Evolutionary conservation across 2,329 filamentous ascomycete genomes (phyloP), one percentile per base, ranked within the genome.

Genomic region (Colletotrichum sp.): DNA sequence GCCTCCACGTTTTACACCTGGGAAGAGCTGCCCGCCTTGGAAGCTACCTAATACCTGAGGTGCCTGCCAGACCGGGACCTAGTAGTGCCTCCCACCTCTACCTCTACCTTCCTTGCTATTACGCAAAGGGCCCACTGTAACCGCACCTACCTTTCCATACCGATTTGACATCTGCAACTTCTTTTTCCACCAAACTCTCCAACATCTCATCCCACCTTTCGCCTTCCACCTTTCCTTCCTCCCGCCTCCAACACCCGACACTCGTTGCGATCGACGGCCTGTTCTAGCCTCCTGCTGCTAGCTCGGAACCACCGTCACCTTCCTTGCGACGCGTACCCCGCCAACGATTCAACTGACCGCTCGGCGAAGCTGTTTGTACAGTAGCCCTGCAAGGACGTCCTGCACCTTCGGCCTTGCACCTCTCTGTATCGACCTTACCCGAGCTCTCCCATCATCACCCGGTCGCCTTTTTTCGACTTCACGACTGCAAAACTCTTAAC

Each of bases 371-470:
- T 85, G 79, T 82, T 70, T 82, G 71, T 64, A 73, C 74, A 52
- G 64, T 28, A 26, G 44, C 63, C 59, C 65, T 69, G 74, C 79
- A 77, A 80, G 81, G 84, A 81, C 84, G 85, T 83, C 84, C 84
- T 87, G 85, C 85, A 87, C 85, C 80, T 52, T 52, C 83, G 83
- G 82, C 82, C 82, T 82, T 76, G 82, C 79, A 83, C 79, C 78
- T 77, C 78, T 76, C 78, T 76, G 64, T 74, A 69, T 60, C 74
- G 73, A 34, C 36, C 78, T 72, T 72, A 68, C 72, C 78, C 70
- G 75, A 69, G 73, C 70, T 77, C 67, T 69, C 44, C 36, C 52
- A 70, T 68, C 68, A 57, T 66, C 52, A 7, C 62, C 72, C 68
- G 62, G 62, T 49, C 26, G 21, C 32, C 62, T 63, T 76, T 34